Base-by-base conservation (phyloP, 106 monocot species). In the Apostasia shenzhenica region DNA sequence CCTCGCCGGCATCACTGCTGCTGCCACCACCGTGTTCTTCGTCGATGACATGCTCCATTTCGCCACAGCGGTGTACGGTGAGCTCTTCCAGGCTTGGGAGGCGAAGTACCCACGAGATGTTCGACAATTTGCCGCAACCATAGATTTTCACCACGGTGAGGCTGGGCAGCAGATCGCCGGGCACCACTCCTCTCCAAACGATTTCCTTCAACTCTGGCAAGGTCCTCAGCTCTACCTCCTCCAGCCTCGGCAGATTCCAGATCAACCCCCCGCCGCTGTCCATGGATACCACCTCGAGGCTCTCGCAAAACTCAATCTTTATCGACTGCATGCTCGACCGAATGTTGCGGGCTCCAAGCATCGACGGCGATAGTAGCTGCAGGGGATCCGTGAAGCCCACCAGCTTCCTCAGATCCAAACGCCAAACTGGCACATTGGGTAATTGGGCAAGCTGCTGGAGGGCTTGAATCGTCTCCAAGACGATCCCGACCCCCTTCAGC, bases 121-220 rank as follows among this genome's bases (percentile, higher is more conserved):
- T 45, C 39, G 62, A 46, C 60, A 76, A 48, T 8, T 47, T n/a
- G 14, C 6, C 1, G 54, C 69, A 76, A 61, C 14, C 8, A 42
- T 8, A 12, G 5, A 73, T 63, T 7, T n/a, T 63, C 26, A 73
- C 38, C 6, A 45, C n/a, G 2, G 64, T 54, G 14, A 73, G 64
- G 44, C 54, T 73, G 1, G 54, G 73, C 14, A 73, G 38, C 54
- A 41, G 41, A 8, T 39, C 63, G 8, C 26, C 42, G 4, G 73
- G 66, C 5, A 38, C 39, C 2, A 48, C 73, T 1, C 73, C 75
- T 67, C 51, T 50, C 59, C 59, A 76, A 14, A 45, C 38, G 40
- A 76, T 68, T 53, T 52, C 61, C 48, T 60, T 52, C 7, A 75
- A 41, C 26, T 50, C 52, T 1, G 58, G 59, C n/a, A 76, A 52